These are phyloP conservation scores for Chamaenerion angustifolium DNA, from an alignment of 345 rosid genomes.

Conservation along the genomic window DNA sequence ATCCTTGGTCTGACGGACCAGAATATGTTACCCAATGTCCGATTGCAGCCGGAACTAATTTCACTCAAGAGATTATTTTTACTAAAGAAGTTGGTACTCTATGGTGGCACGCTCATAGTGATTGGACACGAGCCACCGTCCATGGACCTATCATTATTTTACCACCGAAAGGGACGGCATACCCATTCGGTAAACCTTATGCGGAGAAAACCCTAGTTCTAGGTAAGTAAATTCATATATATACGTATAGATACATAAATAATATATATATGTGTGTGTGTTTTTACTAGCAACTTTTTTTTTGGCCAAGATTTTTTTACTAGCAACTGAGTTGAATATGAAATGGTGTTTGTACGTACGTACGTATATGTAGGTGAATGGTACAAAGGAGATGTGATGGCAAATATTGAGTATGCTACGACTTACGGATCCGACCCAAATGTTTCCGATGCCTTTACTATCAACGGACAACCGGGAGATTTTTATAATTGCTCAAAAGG, in stretches of 20 bases:
- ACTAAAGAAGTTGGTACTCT: constrained; percentile 23
- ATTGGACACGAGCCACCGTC: constrained; percentile 18
- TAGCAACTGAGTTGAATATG: too few relatives aligned
- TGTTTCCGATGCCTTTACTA: constrained; percentile 9
- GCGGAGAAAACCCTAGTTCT: constrained; percentile 10
- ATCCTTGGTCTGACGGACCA: constrained; percentile 28
- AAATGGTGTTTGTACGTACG: too few relatives aligned
- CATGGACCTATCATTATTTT: constrained; percentile 19
- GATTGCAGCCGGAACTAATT: constrained; percentile 12
- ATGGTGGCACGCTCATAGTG: constrained; percentile 37
- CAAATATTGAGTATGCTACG: background rate
- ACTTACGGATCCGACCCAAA: constrained; percentile 5
- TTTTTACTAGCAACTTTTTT: too few relatives aligned
- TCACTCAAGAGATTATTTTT: constrained; percentile 15
- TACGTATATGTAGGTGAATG: constrained; percentile 8
- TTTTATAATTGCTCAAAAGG: constrained; percentile 12
- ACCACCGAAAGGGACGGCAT: constrained; percentile 4
- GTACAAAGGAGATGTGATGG: constrained; percentile 11
- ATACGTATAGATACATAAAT: too few relatives aligned
- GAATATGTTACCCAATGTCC: constrained; percentile 25
- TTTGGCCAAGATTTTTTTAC: too few relatives aligned
- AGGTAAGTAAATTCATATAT: constrained; percentile 4
- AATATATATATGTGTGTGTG: too few relatives aligned
- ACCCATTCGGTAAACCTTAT: constrained; percentile 11
- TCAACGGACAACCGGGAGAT: constrained; percentile 15